Percentiles rank a stretch among this genome's conserved stretches.
These are phyloP conservation scores for Heterobasidion occidentale DNA, from an alignment of 1,284 basidiomycete genomes.

Conservation along the genomic window DNA sequence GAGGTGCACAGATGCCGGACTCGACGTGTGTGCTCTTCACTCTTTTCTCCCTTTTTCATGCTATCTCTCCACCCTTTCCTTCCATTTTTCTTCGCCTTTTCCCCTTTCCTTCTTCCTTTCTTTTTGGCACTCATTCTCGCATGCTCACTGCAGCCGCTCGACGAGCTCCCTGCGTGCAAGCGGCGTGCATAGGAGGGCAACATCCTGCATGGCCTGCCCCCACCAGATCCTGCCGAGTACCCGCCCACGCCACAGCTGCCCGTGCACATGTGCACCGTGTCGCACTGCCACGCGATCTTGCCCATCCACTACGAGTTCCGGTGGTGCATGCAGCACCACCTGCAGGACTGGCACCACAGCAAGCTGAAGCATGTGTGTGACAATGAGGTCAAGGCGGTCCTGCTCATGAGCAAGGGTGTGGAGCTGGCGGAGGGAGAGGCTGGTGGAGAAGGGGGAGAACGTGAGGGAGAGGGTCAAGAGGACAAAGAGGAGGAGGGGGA, in stretches of 20 bases:
- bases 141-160: conserved; percentile 7
- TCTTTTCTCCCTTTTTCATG: neutral
- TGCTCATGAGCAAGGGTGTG: conserved; percentile 8
- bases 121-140: neutral
- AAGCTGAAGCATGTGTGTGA: conserved; percentile 42
- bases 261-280: conserved; percentile 47
- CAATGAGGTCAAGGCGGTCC: conserved; percentile 31
- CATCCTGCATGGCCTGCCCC: conserved; percentile 8
- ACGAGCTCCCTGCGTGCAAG: conserved; percentile 9
- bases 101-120: neutral
- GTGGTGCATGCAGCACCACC: conserved; percentile 45
- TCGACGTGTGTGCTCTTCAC: conserved; percentile 19
- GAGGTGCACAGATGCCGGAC: conserved; percentile 25
- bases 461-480: neutral
- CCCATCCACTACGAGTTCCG: conserved; percentile 39
- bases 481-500: neutral
- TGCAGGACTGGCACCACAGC: conserved; percentile 46
- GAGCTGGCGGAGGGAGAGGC: neutral
- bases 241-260: conserved; percentile 17
- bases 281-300: conserved; percentile 45
- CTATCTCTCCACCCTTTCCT: neutral
- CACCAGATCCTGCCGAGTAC: conserved; percentile 5
- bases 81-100: neutral
- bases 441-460: neutral
- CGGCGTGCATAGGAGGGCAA: conserved; percentile 13